These are phyloP conservation scores for Hymenoscyphus fructigenus DNA, from an alignment of 2,329 filamentous ascomycete genomes.

Conservation along the genomic window DNA sequence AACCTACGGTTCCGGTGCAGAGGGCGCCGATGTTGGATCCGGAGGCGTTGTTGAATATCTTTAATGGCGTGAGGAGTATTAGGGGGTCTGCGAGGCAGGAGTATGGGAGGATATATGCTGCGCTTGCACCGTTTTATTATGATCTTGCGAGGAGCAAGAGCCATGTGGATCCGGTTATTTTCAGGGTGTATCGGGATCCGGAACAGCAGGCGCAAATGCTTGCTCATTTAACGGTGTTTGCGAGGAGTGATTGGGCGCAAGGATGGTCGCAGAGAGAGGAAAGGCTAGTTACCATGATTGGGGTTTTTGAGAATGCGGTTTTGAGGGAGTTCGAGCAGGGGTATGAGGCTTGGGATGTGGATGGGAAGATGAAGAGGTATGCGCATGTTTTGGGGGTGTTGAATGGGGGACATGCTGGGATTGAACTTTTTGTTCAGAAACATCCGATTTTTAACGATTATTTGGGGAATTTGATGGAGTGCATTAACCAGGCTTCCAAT, in stretches of 20 bases:
- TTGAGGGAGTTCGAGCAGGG: conserved; percentile 90
- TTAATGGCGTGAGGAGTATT: conserved; percentile 72
- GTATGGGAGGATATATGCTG: conserved; percentile 88
- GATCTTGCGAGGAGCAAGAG: conserved; percentile 72
- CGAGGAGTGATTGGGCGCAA: conserved; percentile 74
- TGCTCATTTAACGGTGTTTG: conserved; percentile 74
- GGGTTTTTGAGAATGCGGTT: conserved; percentile 87
- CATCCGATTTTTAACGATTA: conserved; percentile 79
- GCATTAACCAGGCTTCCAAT: conserved; percentile 65
- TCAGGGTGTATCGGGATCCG: conserved; percentile 82
- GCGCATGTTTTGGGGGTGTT: conserved; percentile 80
- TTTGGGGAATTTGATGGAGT: conserved; percentile 75
- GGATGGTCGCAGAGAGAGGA: conserved; percentile 72
- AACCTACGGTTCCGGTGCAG: conserved; percentile 34
- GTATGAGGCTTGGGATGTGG: conserved; percentile 83
- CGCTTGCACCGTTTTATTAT: conserved; percentile 82
- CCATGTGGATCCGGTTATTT: conserved; percentile 79
- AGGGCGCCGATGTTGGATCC: conserved; percentile 54
- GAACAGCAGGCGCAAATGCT: conserved; percentile 90
- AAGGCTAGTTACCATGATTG: conserved; percentile 70
- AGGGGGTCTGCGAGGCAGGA: conserved; percentile 84
- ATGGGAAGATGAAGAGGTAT: conserved; percentile 85
- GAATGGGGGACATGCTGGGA: conserved; percentile 74
- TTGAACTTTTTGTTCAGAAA: conserved; percentile 86
- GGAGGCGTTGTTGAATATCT: conserved; percentile 63